phyloP scores from a whole-genome alignment of 2,329 filamentous ascomycete species.

The Seiridium cupressi region DNA sequence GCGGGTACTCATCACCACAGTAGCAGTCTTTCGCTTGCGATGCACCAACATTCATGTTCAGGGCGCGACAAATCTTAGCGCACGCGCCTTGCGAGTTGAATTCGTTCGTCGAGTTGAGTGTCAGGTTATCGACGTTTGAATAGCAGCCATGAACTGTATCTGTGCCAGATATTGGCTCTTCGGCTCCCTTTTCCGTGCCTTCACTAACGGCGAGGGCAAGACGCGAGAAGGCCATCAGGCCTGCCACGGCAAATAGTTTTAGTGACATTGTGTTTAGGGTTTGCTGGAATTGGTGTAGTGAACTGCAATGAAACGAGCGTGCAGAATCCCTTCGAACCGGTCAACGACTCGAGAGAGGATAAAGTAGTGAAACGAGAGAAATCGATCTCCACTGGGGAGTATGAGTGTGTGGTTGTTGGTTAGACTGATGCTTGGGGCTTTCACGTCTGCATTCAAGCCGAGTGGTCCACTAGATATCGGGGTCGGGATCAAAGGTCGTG shows the following conservation, averaged over 20 bases:
- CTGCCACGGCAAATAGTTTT: conserved; percentile 21
- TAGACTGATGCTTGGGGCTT: background rate
- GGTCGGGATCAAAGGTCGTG: background rate
- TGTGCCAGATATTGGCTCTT: conserved; percentile 32
- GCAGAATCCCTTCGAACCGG: conserved; percentile 20
- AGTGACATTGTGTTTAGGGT: conserved; percentile 21
- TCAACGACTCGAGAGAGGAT: conserved; percentile 25
- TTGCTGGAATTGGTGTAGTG: conserved; percentile 11
- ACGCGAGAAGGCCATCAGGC: conserved; percentile 22
- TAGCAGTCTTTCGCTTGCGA: conserved; percentile 64
- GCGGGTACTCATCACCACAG: conserved; percentile 70
- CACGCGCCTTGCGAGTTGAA: conserved; percentile 45
- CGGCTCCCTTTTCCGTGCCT: conserved; percentile 31
- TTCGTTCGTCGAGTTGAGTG: conserved; percentile 14
- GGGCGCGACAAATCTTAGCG: conserved; percentile 34
- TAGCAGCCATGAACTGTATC: conserved; percentile 52
- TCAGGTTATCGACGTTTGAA: conserved; percentile 38
- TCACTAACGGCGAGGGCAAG: conserved; percentile 14
- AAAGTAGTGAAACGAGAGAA: background rate
- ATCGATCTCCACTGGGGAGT: conserved; percentile 3
- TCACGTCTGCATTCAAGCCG: conserved; percentile 2
- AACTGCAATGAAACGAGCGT: conserved; percentile 9
- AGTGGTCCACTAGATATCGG: background rate
- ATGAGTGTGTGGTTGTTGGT: background rate
- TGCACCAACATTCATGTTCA: conserved; percentile 58